A percentile compares a stretch with the other conserved stretches of the same genome.
phyloP scores from a whole-genome alignment of 1,284 basidiomycete species.

The Uromyces viciae-fabae region DNA sequence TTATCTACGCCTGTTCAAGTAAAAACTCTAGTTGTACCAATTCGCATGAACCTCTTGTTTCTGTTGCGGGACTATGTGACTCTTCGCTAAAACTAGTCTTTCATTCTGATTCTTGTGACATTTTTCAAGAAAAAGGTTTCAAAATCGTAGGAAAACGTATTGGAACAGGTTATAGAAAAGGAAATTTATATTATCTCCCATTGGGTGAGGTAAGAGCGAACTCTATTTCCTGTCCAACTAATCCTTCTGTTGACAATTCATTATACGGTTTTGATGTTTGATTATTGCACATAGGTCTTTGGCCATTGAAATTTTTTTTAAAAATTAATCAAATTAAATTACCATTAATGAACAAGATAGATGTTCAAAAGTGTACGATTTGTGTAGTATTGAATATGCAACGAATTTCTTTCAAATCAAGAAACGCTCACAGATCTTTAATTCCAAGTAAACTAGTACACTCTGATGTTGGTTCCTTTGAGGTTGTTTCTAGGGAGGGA shows the following conservation, averaged over 20 bases:
- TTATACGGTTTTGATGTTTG: background rate
- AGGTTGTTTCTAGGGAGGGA: constrained; percentile 42
- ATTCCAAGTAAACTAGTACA: constrained; percentile 6
- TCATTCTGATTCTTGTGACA: background rate
- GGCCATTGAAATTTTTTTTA: background rate
- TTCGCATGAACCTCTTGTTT: constrained; percentile 4
- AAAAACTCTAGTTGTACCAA: background rate
- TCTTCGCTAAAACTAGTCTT: background rate
- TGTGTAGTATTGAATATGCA: constrained; percentile 16
- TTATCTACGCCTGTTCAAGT: background rate
- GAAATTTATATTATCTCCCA: constrained; percentile 13
- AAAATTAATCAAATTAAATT: background rate
- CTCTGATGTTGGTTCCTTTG: constrained; percentile 9
- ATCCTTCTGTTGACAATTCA: background rate
- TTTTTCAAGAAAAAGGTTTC: background rate
- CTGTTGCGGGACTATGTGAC: constrained; percentile 1
- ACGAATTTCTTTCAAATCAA: background rate
- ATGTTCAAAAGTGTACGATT: background rate
- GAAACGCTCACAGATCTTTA: too few relatives aligned
- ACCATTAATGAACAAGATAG: background rate
- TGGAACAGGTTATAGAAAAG: background rate
- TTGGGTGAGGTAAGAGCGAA: background rate
- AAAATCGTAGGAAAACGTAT: background rate
- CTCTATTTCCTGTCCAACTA: background rate
- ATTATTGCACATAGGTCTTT: background rate